These are phyloP conservation scores for Trametes sp. DNA, from an alignment of 1,284 basidiomycete species.

Conservation along the genomic window DNA sequence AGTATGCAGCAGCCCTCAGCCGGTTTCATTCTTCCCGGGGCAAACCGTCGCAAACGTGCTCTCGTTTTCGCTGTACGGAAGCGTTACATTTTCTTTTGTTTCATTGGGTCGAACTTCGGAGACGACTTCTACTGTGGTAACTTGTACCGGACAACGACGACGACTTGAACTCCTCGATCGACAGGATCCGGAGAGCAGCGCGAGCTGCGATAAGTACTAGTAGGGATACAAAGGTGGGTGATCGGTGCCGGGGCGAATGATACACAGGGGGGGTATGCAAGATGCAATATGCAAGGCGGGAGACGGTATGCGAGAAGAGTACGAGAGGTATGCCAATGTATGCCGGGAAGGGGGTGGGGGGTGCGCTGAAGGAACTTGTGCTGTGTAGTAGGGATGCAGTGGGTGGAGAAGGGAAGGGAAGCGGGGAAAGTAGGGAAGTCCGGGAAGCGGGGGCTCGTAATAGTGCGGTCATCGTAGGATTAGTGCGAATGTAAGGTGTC, in stretches of 20 bases:
- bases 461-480: background rate
- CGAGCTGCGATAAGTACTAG: background rate
- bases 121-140: no score
- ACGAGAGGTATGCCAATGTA: no score
- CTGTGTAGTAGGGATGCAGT: no score
- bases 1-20: background rate
- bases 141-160: no score
- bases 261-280: conserved; percentile 13
- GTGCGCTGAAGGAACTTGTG: no score
- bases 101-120: no score
- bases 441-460: background rate
- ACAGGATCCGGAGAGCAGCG: background rate
- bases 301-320: background rate
- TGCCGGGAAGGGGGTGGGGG: background rate
- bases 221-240: conserved; percentile 8
- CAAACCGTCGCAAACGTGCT: no score
- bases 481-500: background rate
- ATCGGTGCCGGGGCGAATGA: conserved; percentile 1
- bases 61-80: no score
- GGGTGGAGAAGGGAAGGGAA: background rate
- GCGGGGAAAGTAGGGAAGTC: background rate
- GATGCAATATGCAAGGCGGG: background rate
- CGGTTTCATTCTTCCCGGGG: no score
- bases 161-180: background rate
- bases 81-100: no score